Base-by-base conservation (phyloP, 169 alveolate species). In the Plasmodium relictum region DNA sequence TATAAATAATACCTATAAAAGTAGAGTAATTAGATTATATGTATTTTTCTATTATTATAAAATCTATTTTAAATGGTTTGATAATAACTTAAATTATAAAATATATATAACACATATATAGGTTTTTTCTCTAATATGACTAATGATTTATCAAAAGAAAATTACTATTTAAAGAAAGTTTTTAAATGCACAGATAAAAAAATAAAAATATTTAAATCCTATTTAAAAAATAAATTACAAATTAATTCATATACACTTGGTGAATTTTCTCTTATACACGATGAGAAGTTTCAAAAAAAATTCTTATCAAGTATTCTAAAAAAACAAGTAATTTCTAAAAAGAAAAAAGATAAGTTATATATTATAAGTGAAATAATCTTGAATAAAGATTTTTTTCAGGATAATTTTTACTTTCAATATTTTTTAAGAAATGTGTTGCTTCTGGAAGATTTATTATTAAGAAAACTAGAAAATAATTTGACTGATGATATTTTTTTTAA, bases 361-460 rank as follows among this genome's bases (percentile, higher is more conserved):
- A n/a, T 83, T 37, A 18, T 83, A 54, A 70, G 54, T 18, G 91
- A 83, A 83, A 22, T 83, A 69, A 39, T 83, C 39, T 31, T 83
- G 44, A 42, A 83, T 45, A 83, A 54, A 58, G 24, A 6, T n/a
- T 83, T 83, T 69, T 83, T 83, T 61, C 52, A 83, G 69, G 73
- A 83, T 1, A 26, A 83, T 83, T 83, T 39, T 56, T 56, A 56
- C 48, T 83, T 56, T 83, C 91, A 83, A 83, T 83, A 83, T 83
- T 83, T 83, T 83, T 68, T 83, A 69, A 52, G 68, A 83, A 83
- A 83, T 83, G 91, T 83, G n/a, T 42, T 83, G 39, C 50, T 83
- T 26, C 31, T 83, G 22, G 91, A 83, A 69, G 91, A 83, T 42
- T 58, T 83, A 9, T 45, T 45, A 18, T 69, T 83, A 56, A 83